These are phyloP conservation scores for Aspergillus texensis DNA, from an alignment of 2,329 filamentous ascomycete genomes.

Conservation along the genomic window DNA sequence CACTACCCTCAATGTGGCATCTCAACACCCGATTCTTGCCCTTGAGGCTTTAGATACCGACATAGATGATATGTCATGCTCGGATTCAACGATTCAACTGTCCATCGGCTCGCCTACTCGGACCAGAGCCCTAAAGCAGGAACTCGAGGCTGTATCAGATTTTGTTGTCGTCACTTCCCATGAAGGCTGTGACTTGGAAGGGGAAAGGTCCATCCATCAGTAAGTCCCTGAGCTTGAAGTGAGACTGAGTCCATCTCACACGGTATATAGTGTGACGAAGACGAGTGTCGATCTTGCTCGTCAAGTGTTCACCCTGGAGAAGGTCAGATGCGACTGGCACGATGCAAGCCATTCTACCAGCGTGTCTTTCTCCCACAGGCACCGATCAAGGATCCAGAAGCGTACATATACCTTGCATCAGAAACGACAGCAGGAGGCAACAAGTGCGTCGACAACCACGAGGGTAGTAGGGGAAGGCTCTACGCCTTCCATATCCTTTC, in stretches of 20 bases:
- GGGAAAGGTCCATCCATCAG: constrained; percentile 22
- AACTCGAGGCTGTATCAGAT: constrained; percentile 9
- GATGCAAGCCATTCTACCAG: constrained; percentile 19
- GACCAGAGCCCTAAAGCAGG: constrained; percentile 7
- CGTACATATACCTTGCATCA: constrained; percentile 4
- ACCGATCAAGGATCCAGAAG: constrained; percentile 9
- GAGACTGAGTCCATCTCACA: not conserved
- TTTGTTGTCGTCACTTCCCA: constrained; percentile 24
- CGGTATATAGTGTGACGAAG: constrained; percentile 1
- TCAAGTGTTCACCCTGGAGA: constrained; percentile 11
- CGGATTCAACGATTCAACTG: not conserved
- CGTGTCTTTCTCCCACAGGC: constrained; percentile 20
- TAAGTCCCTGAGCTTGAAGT: constrained; percentile 11
- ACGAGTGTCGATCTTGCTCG: constrained; percentile 9
- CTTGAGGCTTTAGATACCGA: constrained; percentile 18
- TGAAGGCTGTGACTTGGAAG: constrained; percentile 21
- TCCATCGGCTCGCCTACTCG: not conserved
- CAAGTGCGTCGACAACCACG: not conserved
- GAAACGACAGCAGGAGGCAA: not conserved
- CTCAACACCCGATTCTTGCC: constrained; percentile 15
- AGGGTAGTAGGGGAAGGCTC: not conserved
- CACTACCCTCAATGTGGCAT: constrained; percentile 15
- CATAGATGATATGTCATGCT: constrained; percentile 6
- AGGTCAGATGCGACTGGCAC: constrained; percentile 18
- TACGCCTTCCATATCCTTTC: not conserved